Evolutionary conservation across 2,329 filamentous ascomycete genomes (phyloP), one percentile per base, ranked within the genome.

Genomic region (Aureobasidium sp.): DNA sequence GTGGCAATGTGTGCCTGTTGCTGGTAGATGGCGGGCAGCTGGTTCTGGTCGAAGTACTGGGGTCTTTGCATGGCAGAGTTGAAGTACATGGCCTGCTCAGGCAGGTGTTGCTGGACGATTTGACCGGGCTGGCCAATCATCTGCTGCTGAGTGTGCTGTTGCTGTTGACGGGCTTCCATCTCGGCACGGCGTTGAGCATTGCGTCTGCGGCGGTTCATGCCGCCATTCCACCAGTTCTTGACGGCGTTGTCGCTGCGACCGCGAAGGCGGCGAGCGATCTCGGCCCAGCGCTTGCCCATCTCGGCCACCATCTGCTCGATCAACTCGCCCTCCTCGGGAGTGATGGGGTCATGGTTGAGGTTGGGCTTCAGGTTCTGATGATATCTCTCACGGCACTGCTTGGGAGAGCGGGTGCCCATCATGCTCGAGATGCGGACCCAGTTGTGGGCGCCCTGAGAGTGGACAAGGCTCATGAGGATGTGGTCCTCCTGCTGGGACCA

Each of bases 211-310:
- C 91, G 84, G 76, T 96, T 96, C 81, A 92, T 88, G 71, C 87
- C 89, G 53, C 92, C 91, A 71, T 96, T 96, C 89, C 89, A 96
- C 90, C 91, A 96, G 74, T 96, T 96, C 83, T 96, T 96, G 64
- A 96, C 90, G 29, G 90, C 88, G 69, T 96, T 96, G 77, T 96
- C 92, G 73, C 91, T 95, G 69, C 92, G 87, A 65, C 90, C 90
- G 59, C 87, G 82, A 21, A 96, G 81, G 47, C 84, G 81, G 65
- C 92, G 83, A 46, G 92, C 90, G 69, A 96, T 96, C 71, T 96
- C 90, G 2, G 92, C 92, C 92, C 92, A 96, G 60, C 88, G 84
- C 77, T 91, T 93, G 64, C 91, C 91, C 77, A 90, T 85, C 67
- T 88, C 82, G 11, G 76, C 74, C 17, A 96, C 92, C 72, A 94